A percentile compares a stretch with the other conserved stretches of the same genome.
Evolutionary conservation across 257 asterid genomes (phyloP).

Genomic region (Handroanthus guayacan): DNA sequence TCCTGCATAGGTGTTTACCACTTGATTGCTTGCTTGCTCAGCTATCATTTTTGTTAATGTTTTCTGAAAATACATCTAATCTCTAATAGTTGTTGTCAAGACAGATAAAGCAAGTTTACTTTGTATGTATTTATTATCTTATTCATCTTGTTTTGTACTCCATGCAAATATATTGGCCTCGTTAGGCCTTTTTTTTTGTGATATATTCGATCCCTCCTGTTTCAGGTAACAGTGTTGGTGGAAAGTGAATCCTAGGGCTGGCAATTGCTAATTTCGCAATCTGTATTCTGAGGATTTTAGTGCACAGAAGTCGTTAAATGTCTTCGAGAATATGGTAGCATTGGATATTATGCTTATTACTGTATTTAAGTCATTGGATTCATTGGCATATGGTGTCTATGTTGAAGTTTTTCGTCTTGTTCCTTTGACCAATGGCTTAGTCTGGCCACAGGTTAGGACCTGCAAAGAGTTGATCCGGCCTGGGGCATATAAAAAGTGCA

Average conservation of each 20-base stretch:
- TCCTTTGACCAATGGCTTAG: not conserved
- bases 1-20: not conserved
- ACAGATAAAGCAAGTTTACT: not conserved
- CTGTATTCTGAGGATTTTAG: not conserved
- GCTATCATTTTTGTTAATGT: not conserved
- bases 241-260: not conserved
- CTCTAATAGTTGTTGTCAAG: not conserved
- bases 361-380: not conserved
- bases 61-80: not conserved
- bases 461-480: not conserved
- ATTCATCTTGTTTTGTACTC: not conserved
- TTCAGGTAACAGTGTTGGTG: not conserved
- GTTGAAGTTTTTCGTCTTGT: not conserved
- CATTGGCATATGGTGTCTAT: not conserved
- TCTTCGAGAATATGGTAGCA: not conserved
- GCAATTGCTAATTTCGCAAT: not conserved
- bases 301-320: not conserved
- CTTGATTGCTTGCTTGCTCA: not conserved
- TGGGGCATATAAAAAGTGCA: not conserved
- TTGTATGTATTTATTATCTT: not conserved
- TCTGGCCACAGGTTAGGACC: slow-evolving; percentile 6
- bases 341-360: not conserved
- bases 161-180: not conserved
- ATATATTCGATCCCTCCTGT: not conserved
- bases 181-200: not conserved